A percentile compares a stretch with the other conserved stretches of the same genome.
phyloP scores from a whole-genome alignment of 2,329 filamentous ascomycete genomes.

The Fusarium longipes region DNA sequence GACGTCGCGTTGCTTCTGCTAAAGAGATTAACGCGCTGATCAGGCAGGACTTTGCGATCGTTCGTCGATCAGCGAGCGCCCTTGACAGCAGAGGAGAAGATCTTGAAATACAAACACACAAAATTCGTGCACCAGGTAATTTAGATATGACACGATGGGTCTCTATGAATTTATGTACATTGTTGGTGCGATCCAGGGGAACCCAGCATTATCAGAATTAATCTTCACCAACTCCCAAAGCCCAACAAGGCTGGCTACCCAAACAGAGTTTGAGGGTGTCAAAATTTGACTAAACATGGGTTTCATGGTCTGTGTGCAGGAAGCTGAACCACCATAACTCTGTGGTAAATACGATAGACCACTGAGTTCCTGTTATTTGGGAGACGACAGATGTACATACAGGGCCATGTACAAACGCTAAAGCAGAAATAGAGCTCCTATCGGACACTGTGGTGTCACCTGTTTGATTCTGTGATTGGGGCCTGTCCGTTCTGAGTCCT shows the following conservation, averaged over 20 bases:
- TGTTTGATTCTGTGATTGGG: slow-evolving; percentile 10
- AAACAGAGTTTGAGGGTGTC: slow-evolving; percentile 21
- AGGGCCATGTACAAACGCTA: background rate
- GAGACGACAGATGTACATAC: background rate
- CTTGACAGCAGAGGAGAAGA: slow-evolving; percentile 3
- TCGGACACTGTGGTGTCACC: too few relatives aligned
- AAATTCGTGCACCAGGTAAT: background rate
- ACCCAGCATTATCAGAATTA: background rate
- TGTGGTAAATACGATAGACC: background rate
- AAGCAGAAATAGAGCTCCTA: slow-evolving; percentile 20
- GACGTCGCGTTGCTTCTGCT: background rate
- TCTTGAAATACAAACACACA: background rate
- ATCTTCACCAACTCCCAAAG: background rate
- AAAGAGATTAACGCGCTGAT: slow-evolving; percentile 14
- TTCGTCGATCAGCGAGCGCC: slow-evolving; percentile 10
- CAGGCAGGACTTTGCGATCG: slow-evolving; percentile 5
- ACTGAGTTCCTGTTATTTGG: slow-evolving; percentile 20
- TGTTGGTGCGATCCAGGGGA: background rate
- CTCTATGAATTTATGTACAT: slow-evolving; percentile 21
- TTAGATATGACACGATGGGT: background rate
- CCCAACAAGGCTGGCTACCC: background rate
- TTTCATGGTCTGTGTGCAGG: slow-evolving; percentile 9
- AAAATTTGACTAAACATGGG: slow-evolving; percentile 1
- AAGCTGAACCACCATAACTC: slow-evolving; percentile 30
- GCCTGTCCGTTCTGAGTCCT: slow-evolving; percentile 2